These are phyloP conservation scores for Colletotrichum plurivorum DNA, from an alignment of 2,329 filamentous ascomycete species.

Conservation along the genomic window DNA sequence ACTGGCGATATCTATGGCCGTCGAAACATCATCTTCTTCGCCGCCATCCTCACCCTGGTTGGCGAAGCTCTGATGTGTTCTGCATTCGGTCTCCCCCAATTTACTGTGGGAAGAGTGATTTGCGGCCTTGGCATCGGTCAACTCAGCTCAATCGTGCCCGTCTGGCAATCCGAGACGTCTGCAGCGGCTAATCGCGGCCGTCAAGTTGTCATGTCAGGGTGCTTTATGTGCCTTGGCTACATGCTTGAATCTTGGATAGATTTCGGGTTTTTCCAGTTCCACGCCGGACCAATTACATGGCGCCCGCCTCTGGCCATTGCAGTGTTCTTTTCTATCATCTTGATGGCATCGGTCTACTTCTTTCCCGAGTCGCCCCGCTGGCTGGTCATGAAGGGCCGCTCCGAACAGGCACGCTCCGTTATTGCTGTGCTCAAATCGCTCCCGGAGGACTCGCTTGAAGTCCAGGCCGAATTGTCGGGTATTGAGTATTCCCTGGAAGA, in stretches of 20 bases:
- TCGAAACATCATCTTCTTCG: slow-evolving; percentile 63
- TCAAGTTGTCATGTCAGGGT: slow-evolving; percentile 52
- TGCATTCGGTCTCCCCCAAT: slow-evolving; percentile 60
- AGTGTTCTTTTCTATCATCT: slow-evolving; percentile 48
- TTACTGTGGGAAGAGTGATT: slow-evolving; percentile 65
- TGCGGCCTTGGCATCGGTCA: slow-evolving; percentile 62
- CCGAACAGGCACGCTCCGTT: slow-evolving; percentile 50
- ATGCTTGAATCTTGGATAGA: slow-evolving; percentile 61
- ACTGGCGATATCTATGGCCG: slow-evolving; percentile 65
- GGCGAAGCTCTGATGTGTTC: slow-evolving; percentile 63
- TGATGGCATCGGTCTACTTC: slow-evolving; percentile 51
- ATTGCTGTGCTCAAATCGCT: slow-evolving; percentile 57
- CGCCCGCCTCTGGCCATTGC: slow-evolving; percentile 54
- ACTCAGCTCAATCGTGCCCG: slow-evolving; percentile 56
- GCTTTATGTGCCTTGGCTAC: slow-evolving; percentile 40
- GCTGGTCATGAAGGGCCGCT: slow-evolving; percentile 52
- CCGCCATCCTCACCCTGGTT: slow-evolving; percentile 63
- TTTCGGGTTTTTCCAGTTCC: slow-evolving; percentile 55
- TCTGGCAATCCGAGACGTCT: slow-evolving; percentile 57
- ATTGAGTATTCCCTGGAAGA: slow-evolving; percentile 64
- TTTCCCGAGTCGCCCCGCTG: slow-evolving; percentile 55
- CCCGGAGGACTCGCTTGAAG: slow-evolving; percentile 51
- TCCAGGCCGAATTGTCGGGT: slow-evolving; percentile 58
- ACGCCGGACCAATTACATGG: slow-evolving; percentile 46
- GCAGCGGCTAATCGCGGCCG: slow-evolving; percentile 58